Conservation (phyloP, 78 protist species). For the Bigelowiella natans region DNA sequence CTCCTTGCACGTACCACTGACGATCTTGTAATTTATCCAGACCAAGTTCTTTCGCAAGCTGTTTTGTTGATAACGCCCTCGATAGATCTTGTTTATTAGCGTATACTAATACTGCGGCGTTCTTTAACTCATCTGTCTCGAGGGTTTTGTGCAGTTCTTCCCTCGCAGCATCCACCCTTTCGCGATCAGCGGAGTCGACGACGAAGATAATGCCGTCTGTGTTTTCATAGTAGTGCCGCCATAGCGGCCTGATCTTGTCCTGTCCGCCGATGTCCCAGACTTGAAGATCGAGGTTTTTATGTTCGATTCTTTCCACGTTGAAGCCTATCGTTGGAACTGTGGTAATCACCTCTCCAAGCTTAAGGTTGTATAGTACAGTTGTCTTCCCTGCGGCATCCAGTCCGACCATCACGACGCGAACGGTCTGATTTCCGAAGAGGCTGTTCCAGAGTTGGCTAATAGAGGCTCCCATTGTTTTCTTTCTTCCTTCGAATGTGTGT, state of each 20-base stretch:
- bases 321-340: conserved; percentile 71
- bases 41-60: no score
- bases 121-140: not conserved
- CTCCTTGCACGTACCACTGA: conserved; percentile 32
- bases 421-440: not conserved
- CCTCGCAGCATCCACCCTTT: conserved; percentile 25
- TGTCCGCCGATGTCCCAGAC: conserved; percentile 95
- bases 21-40: no score
- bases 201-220: conserved; percentile 8
- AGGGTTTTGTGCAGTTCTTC: conserved; percentile 21
- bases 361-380: conserved; percentile 26
- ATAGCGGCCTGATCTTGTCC: conserved; percentile 82
- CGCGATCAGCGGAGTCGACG: conserved; percentile 21
- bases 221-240: conserved; percentile 54
- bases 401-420: conserved; percentile 18
- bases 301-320: conserved; percentile 77
- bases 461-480: no score
- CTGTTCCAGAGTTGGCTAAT: not conserved
- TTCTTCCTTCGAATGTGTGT: no score
- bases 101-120: not conserved
- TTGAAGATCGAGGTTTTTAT: conserved; percentile 39
- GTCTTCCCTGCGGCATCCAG: conserved; percentile 27
- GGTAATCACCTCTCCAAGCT: conserved; percentile 34
- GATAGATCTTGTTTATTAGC: conserved; percentile 18
- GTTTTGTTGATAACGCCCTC: no score